These are phyloP conservation scores for Solanum chiquidenum DNA, from an alignment of 257 asterid genomes.

Conservation along the genomic window DNA sequence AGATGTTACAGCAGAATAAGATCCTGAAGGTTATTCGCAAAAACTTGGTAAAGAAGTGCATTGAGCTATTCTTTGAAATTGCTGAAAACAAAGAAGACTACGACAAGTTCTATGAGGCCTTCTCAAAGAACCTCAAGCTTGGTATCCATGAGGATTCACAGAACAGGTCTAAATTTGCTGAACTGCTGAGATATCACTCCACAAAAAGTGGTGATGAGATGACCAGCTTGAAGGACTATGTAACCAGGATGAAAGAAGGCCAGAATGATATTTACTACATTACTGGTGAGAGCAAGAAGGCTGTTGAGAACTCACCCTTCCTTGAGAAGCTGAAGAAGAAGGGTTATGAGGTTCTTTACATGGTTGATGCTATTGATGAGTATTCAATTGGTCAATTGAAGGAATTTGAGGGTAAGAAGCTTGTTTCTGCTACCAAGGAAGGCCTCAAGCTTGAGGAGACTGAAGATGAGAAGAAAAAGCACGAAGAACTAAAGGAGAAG, in stretches of 20 bases:
- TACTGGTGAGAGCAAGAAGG: conserved; percentile 64
- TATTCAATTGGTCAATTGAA: conserved; percentile 53
- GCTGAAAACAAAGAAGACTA: conserved; percentile 68
- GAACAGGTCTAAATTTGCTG: conserved; percentile 41
- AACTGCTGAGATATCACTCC: conserved; percentile 45
- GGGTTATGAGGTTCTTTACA: conserved; percentile 53
- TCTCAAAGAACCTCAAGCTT: conserved; percentile 57
- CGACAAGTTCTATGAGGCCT: conserved; percentile 52
- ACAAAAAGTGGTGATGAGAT: conserved; percentile 60
- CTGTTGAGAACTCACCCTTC: conserved; percentile 67
- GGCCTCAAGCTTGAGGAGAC: conserved; percentile 53
- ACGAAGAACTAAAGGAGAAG: conserved; percentile 36
- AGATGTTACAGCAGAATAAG: conserved; percentile 55
- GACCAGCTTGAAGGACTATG: conserved; percentile 62
- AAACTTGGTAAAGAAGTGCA: conserved; percentile 65
- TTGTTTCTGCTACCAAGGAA: conserved; percentile 60
- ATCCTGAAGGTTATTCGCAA: conserved; percentile 58
- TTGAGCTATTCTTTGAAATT: conserved; percentile 52
- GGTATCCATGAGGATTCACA: conserved; percentile 58
- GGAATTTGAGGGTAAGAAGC: conserved; percentile 56
- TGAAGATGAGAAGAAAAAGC: conserved; percentile 50
- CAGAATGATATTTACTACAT: conserved; percentile 52
- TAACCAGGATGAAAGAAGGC: conserved; percentile 64
- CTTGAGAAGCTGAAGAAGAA: conserved; percentile 60
- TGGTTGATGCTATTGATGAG: conserved; percentile 64